Percentiles rank a stretch among this genome's conserved stretches.
These are phyloP conservation scores for Chlamydomonas eustigma DNA, from an alignment of 139 green algal genomes.

Conservation along the genomic window DNA sequence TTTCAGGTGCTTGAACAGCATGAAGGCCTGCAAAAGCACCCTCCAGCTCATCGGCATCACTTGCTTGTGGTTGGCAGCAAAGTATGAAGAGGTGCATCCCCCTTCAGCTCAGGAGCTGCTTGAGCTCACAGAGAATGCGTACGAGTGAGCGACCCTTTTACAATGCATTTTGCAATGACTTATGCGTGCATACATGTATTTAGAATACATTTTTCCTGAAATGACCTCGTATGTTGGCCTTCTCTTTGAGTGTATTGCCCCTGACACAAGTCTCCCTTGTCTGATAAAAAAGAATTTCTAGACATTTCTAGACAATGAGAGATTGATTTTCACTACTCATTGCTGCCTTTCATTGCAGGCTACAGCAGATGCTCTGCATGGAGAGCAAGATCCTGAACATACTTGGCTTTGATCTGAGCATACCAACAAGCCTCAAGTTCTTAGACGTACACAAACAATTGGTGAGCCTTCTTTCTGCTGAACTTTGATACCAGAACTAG, in stretches of 20 bases:
- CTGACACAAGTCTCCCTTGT: too few species aligned
- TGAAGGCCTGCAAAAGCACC: not conserved
- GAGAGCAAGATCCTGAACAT: not conserved
- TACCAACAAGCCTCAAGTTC: not conserved
- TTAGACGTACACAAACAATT: not conserved
- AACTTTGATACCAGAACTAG: too few species aligned
- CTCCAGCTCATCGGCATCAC: slow-evolving; percentile 69
- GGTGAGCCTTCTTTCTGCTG: not conserved
- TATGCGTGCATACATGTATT: too few species aligned
- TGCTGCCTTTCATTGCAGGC: not conserved
- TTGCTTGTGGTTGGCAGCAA: slow-evolving; percentile 86
- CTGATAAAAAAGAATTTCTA: too few species aligned
- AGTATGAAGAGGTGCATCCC: slow-evolving; percentile 93
- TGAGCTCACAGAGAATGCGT: slow-evolving; percentile 90
- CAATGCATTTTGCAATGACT: too few species aligned
- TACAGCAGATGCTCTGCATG: not conserved
- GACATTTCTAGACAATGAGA: too few species aligned
- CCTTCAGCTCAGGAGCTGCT: slow-evolving; percentile 74
- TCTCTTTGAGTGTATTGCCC: too few species aligned
- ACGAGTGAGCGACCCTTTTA: slow-evolving; percentile 45
- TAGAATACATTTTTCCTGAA: too few species aligned
- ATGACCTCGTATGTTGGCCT: too few species aligned
- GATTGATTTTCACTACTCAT: too few species aligned
- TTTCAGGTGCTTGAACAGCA: not conserved
- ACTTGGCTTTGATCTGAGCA: not conserved